A percentile compares a stretch with the other conserved stretches of the same genome.
These are phyloP conservation scores for Triticum dicoccoides DNA, from an alignment of 176 grass and related monocot genomes.

Conservation along the genomic window DNA sequence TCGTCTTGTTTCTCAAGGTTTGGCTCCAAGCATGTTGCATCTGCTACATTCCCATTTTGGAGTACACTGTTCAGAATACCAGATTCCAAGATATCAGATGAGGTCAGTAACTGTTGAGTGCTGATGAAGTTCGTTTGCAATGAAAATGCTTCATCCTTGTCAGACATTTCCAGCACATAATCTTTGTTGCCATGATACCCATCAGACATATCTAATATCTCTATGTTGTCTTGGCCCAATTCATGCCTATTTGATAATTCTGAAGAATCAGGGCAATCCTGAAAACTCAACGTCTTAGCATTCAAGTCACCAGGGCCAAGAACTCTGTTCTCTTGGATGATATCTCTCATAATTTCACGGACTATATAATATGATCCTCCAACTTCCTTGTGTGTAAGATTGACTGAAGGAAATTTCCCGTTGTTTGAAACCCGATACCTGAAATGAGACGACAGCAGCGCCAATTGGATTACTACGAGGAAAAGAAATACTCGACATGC, in stretches of 20 bases:
- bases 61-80: conserved; percentile 26
- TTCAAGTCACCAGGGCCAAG: conserved; percentile 79
- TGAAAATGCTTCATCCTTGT: conserved; percentile 17
- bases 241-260: conserved; percentile 13
- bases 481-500: neutral
- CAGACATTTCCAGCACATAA: neutral
- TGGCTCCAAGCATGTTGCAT: conserved; percentile 13
- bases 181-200: neutral
- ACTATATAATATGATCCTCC: conserved; percentile 96
- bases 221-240: conserved; percentile 25
- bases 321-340: conserved; percentile 95
- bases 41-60: conserved; percentile 24
- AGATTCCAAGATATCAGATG: conserved; percentile 26
- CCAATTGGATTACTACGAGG: neutral
- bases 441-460: conserved; percentile 18
- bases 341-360: conserved; percentile 88
- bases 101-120: conserved; percentile 15
- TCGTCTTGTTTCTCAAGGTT: conserved; percentile 24
- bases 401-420: conserved; percentile 89
- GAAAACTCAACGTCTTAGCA: conserved; percentile 58
- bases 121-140: conserved; percentile 25
- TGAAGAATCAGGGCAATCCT: conserved; percentile 44
- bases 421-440: conserved; percentile 67
- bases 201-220: conserved; percentile 16
- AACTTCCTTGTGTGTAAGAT: conserved; percentile 94